Percentiles rank a stretch among this genome's conserved stretches.
These are phyloP conservation scores for Tulasnella sp. DNA, from an alignment of 768 basidiomycete genomes.

Conservation along the genomic window DNA sequence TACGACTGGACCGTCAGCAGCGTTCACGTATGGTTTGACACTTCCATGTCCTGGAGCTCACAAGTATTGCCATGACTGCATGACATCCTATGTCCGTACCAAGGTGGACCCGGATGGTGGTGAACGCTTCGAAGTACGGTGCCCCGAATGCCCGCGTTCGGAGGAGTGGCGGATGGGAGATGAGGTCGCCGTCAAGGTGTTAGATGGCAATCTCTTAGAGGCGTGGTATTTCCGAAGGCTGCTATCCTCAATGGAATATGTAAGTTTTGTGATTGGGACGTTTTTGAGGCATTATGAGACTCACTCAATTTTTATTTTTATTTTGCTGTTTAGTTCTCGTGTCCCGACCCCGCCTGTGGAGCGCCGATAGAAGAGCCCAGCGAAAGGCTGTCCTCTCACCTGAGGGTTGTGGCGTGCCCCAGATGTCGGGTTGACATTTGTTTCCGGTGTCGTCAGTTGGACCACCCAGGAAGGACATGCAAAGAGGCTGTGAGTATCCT, in stretches of 20 bases:
- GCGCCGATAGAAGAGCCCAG: neutral
- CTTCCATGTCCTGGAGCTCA: neutral
- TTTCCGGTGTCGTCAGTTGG: neutral
- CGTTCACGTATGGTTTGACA: neutral
- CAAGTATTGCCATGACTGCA: neutral
- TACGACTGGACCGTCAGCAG: no score
- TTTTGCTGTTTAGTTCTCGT: neutral
- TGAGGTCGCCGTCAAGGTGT: neutral
- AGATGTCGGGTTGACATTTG: neutral
- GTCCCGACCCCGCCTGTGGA: neutral
- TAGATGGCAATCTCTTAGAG: neutral
- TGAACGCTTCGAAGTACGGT: neutral
- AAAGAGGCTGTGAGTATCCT: neutral
- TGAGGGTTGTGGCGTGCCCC: neutral
- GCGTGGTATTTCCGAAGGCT: neutral
- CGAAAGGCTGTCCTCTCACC: neutral
- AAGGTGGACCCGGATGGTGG: neutral
- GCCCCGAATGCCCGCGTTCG: neutral
- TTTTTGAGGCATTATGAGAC: no score
- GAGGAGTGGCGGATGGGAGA: constrained; percentile 2
- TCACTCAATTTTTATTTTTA: neutral
- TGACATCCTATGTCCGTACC: neutral
- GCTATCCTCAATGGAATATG: neutral
- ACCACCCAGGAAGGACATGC: neutral
- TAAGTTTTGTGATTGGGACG: neutral